Percentiles rank a stretch among this genome's conserved stretches.
These are phyloP conservation scores for Lichtheimia hyalospora DNA, from an alignment of 371 early-diverging fungal species.

Conservation along the genomic window DNA sequence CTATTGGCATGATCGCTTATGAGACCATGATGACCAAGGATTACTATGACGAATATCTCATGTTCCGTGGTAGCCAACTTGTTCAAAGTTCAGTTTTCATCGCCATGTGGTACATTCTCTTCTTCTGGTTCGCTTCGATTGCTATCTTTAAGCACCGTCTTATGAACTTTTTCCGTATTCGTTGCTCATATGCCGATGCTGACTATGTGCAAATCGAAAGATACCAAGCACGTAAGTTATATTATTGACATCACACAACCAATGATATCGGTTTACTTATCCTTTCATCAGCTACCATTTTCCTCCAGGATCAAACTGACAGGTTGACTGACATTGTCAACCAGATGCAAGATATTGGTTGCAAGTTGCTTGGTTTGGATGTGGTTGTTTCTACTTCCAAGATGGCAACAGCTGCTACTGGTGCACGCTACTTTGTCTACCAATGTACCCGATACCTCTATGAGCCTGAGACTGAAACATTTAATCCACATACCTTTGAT, in stretches of 20 bases:
- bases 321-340: conserved; percentile 5
- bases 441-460: conserved; percentile 76
- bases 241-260: conserved; percentile 59
- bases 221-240: conserved; percentile 30
- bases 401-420: conserved; percentile 38
- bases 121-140: conserved; percentile 61
- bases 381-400: conserved; percentile 46
- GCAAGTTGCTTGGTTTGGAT: conserved; percentile 23
- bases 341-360: background rate
- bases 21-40: conserved; percentile 34
- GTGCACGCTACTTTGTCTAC: conserved; percentile 65
- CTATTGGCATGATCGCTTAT: conserved; percentile 35
- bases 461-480: conserved; percentile 40
- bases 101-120: conserved; percentile 68
- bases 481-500: conserved; percentile 57
- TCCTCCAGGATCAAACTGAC: conserved; percentile 11
- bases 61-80: conserved; percentile 29
- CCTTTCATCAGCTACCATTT: conserved; percentile 34
- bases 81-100: conserved; percentile 55
- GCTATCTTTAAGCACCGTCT: conserved; percentile 40
- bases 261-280: too few species aligned
- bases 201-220: conserved; percentile 67
- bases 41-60: conserved; percentile 30
- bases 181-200: conserved; percentile 46
- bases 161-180: conserved; percentile 67